phyloP scores from a whole-genome alignment of 2,329 filamentous ascomycete species.

The Xylariales sp. region DNA sequence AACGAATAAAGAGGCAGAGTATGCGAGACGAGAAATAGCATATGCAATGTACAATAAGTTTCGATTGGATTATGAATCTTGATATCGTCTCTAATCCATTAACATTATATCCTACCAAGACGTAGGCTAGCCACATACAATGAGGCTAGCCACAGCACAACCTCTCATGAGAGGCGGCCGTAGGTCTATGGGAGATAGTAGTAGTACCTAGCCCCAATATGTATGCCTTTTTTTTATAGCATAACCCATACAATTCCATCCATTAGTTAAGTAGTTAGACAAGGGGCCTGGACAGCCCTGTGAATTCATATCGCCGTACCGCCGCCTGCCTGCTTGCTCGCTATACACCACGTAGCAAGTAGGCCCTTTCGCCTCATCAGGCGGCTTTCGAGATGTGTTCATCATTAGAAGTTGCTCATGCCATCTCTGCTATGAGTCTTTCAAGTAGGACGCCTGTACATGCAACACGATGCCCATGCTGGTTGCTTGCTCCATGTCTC shows the following conservation, averaged over 20 bases:
- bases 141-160: constrained; percentile 13
- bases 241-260: constrained; percentile 35
- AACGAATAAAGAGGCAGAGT: not conserved
- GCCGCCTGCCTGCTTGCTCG: constrained; percentile 9
- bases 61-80: constrained; percentile 31
- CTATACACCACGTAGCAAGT: constrained; percentile 14
- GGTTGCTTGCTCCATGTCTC: constrained; percentile 39
- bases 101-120: constrained; percentile 40
- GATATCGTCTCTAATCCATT: constrained; percentile 38
- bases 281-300: constrained; percentile 13
- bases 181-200: constrained; percentile 37
- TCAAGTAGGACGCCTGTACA: constrained; percentile 31
- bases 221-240: constrained; percentile 21
- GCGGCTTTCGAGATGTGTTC: constrained; percentile 26
- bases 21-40: not conserved
- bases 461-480: constrained; percentile 32
- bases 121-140: constrained; percentile 27
- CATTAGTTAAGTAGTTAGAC: constrained; percentile 24
- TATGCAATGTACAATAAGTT: constrained; percentile 17
- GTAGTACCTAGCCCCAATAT: constrained; percentile 31
- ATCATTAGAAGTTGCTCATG: constrained; percentile 40
- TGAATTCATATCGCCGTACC: not conserved
- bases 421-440: constrained; percentile 34
- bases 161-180: constrained; percentile 27
- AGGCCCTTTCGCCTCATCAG: not conserved